Percentiles rank a stretch among this genome's conserved stretches.
Conservation (phyloP, 23 red algal species). For the Pyropia yezoensis region DNA sequence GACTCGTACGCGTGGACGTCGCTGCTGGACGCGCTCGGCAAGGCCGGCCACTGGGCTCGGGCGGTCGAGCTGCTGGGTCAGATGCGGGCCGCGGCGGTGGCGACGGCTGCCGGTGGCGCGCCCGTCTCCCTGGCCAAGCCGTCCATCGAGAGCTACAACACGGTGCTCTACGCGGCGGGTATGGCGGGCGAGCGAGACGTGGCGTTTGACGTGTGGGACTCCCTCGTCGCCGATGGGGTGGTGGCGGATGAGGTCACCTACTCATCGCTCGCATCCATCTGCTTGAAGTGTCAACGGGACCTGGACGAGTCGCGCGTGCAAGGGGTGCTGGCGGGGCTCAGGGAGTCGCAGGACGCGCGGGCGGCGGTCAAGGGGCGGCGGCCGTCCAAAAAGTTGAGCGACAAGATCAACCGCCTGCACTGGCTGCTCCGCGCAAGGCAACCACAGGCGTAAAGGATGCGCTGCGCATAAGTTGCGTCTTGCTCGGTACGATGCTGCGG, state of each 20-base stretch:
- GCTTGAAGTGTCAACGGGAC: conserved; percentile 3
- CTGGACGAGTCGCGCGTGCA: conserved; percentile 19
- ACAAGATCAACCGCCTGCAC: conserved; percentile 10
- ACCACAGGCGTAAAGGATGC: no score
- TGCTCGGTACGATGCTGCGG: no score
- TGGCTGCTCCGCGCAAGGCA: conserved; percentile 10
- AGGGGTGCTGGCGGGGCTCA: conserved; percentile 1
- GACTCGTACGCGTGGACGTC: conserved; percentile 52
- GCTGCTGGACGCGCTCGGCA: conserved; percentile 44
- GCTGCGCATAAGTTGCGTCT: no score
- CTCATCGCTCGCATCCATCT: conserved; percentile 45
- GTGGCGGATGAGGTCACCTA: conserved; percentile 27
- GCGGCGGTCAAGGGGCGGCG: background rate
- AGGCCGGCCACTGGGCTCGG: conserved; percentile 45
- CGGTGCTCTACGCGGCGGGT: conserved; percentile 44
- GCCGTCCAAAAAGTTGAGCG: conserved; percentile 9
- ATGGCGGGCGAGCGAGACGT: conserved; percentile 21
- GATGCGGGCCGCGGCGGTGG: conserved; percentile 16
- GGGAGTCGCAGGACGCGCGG: background rate
- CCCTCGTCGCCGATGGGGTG: conserved; percentile 15
- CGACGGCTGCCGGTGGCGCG: background rate
- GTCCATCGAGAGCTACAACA: conserved; percentile 39
- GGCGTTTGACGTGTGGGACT: conserved; percentile 19
- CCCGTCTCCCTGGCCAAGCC: conserved; percentile 17
- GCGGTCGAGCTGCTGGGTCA: conserved; percentile 26